phyloP scores from a whole-genome alignment of 1,284 basidiomycete species.

The Pholiota adiposa region DNA sequence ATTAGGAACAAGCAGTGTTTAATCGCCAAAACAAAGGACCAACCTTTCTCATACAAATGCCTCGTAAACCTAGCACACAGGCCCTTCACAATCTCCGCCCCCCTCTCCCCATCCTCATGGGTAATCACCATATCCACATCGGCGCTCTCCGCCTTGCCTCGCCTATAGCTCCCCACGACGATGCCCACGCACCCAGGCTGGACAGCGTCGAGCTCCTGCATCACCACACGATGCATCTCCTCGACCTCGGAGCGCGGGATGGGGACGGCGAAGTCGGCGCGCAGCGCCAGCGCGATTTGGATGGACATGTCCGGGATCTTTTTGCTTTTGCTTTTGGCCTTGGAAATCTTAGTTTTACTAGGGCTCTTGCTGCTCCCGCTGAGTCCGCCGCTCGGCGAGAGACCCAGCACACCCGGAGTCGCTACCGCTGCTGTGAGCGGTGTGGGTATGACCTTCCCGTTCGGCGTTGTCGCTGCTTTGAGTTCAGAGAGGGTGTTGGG shows the following conservation, averaged over 20 bases:
- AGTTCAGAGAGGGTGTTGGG: conserved; percentile 17
- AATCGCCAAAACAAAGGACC: conserved; percentile 10
- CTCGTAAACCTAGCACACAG: conserved; percentile 56
- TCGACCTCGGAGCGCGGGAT: conserved; percentile 74
- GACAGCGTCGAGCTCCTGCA: conserved; percentile 57
- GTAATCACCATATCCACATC: conserved; percentile 84
- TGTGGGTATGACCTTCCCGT: conserved; percentile 27
- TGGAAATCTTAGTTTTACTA: too few relatives aligned
- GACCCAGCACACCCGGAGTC: not conserved
- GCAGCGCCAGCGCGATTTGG: conserved; percentile 53
- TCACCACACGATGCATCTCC: conserved; percentile 61
- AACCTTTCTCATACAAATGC: conserved; percentile 58
- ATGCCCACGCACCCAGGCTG: conserved; percentile 65
- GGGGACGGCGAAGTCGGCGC: conserved; percentile 52
- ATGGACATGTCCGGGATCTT: conserved; percentile 44
- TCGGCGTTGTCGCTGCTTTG: conserved; percentile 38
- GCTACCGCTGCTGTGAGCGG: not conserved
- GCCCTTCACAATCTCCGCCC: conserved; percentile 47
- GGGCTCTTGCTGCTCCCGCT: conserved; percentile 10
- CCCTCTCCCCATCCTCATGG: conserved; percentile 52
- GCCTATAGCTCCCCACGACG: conserved; percentile 77
- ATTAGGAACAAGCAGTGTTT: not conserved
- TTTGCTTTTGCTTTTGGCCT: conserved; percentile 13
- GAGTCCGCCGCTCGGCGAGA: not conserved
- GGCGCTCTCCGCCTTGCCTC: conserved; percentile 74